A percentile compares a stretch with the other conserved stretches of the same genome.
Conservation (phyloP, 345 rosid species). For the Orychophragmus violaceus region DNA sequence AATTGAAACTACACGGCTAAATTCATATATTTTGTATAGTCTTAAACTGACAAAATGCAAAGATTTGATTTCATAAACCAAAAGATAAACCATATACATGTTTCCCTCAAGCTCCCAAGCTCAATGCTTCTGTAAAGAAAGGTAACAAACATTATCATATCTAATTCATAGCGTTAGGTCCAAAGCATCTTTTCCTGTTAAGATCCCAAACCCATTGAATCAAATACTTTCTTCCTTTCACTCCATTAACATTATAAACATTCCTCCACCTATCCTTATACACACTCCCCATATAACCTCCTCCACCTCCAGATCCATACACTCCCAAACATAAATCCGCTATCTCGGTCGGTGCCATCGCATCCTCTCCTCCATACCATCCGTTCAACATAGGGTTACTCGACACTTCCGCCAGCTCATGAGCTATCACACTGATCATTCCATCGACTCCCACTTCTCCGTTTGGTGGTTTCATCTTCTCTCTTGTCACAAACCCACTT, state of each 20-base stretch:
- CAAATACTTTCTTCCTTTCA: slow-evolving; percentile 60
- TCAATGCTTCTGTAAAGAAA: not conserved
- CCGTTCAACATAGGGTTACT: slow-evolving; percentile 91
- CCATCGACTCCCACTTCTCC: slow-evolving; percentile 90
- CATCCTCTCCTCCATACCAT: slow-evolving; percentile 94
- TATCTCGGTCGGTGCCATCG: slow-evolving; percentile 74
- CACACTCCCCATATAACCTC: slow-evolving; percentile 81
- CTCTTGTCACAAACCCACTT: slow-evolving; percentile 29
- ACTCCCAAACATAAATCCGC: slow-evolving; percentile 93
- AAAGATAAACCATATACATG: slow-evolving; percentile 7
- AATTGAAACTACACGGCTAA: no score
- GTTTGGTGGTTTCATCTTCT: slow-evolving; percentile 64
- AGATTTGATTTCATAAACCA: not conserved
- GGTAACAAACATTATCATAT: not conserved
- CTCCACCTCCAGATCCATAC: slow-evolving; percentile 95
- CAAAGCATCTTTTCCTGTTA: slow-evolving; percentile 63
- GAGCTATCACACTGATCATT: slow-evolving; percentile 91
- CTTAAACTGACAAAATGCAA: not conserved
- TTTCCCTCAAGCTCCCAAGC: not conserved
- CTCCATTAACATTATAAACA: slow-evolving; percentile 81
- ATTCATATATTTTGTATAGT: not conserved
- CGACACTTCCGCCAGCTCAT: slow-evolving; percentile 90
- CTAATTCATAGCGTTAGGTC: slow-evolving; percentile 89
- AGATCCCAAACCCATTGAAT: slow-evolving; percentile 99
- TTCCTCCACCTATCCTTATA: slow-evolving; percentile 54